Base-by-base conservation (phyloP, 2,329 filamentous ascomycete genomes). In the Nemania diffusa region DNA sequence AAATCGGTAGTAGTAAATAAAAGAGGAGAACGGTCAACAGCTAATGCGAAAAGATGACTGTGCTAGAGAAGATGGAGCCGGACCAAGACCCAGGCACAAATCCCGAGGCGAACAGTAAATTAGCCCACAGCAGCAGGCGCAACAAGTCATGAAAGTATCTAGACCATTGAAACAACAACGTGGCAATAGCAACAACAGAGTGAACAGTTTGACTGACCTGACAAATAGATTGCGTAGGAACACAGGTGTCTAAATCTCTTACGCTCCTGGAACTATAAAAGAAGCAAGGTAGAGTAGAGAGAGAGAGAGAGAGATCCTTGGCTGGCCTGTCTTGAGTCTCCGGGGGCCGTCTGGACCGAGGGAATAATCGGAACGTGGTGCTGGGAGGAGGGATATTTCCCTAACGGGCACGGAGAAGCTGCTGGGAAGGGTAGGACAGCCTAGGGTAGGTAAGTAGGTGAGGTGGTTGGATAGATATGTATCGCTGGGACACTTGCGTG, bases 1-100 rank as follows among this genome's bases (percentile, higher is more conserved):
- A n/a, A n/a, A n/a, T n/a, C n/a, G n/a, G n/a, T n/a, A 64, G 65
- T 62, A 72, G 24, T 26, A 63, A 63, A 69, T 65, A 67, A 69
- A 67, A 61, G 65, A 70, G 65, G 63, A 69, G 64, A 72, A 63
- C 46, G 57, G 44, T 62, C 40, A 61, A 64, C 32, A 62, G 61
- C 60, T 70, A 68, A 70, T 65, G 65, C 53, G 64, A 64, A 65
- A 69, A 65, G 65, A 70, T 69, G 69, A 71, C 69, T 69, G 65
- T 70, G 65, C 68, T 66, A 68, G 51, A 29, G 64, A 65, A 70
- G n/a, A 64, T 66, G 69, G 68, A 67, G 57, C 64, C 61, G 57
- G 56, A 50, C 56, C 51, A 63, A 62, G 60, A 59, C 53, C 58
- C 62, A 67, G 61, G 69, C 67, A 69, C 63, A 69, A 53, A 63